phyloP scores from a whole-genome alignment of 192 early-diverging fungal genomes.

The Coemansia sp. region DNA sequence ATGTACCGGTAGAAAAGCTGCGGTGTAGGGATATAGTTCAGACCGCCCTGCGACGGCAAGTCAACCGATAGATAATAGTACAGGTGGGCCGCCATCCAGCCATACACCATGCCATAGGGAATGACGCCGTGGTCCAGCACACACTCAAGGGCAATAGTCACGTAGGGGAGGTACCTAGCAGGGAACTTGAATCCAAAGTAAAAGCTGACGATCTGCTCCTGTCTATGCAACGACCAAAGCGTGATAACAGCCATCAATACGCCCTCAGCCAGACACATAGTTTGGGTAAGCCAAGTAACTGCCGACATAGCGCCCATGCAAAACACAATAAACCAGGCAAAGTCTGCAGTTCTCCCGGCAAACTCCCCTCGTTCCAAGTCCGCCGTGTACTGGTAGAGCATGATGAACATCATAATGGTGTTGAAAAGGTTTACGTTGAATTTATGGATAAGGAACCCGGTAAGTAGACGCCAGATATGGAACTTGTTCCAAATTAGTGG shows the following conservation, averaged over 20 bases:
- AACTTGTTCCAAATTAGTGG: slow-evolving; percentile 57
- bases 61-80: slow-evolving; percentile 76
- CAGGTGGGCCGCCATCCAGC: slow-evolving; percentile 67
- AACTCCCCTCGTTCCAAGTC: slow-evolving; percentile 73
- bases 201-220: slow-evolving; percentile 64
- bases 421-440: slow-evolving; percentile 65
- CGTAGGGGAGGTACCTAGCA: slow-evolving; percentile 80
- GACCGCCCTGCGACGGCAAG: slow-evolving; percentile 68
- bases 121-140: slow-evolving; percentile 40
- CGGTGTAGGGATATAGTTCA: slow-evolving; percentile 70
- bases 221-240: slow-evolving; percentile 73
- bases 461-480: slow-evolving; percentile 80
- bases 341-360: slow-evolving; percentile 74
- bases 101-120: slow-evolving; percentile 63
- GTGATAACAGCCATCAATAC: slow-evolving; percentile 70
- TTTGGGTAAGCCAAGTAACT: slow-evolving; percentile 33
- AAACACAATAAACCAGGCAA: slow-evolving; percentile 75
- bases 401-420: slow-evolving; percentile 77
- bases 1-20: slow-evolving; percentile 58
- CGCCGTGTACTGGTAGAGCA: slow-evolving; percentile 71
- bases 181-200: slow-evolving; percentile 75
- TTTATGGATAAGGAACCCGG: slow-evolving; percentile 62
- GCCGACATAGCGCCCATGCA: slow-evolving; percentile 26
- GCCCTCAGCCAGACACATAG: slow-evolving; percentile 31
- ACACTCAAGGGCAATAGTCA: slow-evolving; percentile 61